Conservation (phyloP, 2,329 filamentous ascomycete genomes). For the Pseudogymnoascus verrucosus region DNA sequence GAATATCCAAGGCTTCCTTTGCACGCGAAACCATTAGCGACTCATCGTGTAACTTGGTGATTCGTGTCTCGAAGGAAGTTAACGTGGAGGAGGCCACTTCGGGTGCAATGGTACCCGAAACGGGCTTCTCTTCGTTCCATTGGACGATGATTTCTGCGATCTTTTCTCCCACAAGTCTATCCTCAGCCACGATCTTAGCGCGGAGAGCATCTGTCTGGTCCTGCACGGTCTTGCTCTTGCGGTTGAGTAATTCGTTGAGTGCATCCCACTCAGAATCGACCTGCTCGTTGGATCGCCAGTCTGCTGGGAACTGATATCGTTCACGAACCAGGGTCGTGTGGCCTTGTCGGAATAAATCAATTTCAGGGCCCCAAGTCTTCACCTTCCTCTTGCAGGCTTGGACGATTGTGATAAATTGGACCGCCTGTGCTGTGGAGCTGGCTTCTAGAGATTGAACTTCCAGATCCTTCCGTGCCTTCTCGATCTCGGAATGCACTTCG, state of each 20-base stretch:
- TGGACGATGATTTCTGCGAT: constrained; percentile 75
- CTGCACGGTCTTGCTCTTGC: constrained; percentile 91
- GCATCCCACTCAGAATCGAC: constrained; percentile 94
- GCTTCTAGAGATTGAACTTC: constrained; percentile 89
- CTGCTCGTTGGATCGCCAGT: constrained; percentile 95
- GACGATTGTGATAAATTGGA: constrained; percentile 96
- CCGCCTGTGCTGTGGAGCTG: constrained; percentile 90
- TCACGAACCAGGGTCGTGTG: constrained; percentile 87
- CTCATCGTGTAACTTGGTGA: constrained; percentile 78
- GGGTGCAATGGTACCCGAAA: constrained; percentile 87
- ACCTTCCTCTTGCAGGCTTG: constrained; percentile 94
- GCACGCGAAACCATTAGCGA: constrained; percentile 91
- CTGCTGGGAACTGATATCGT: constrained; percentile 83
- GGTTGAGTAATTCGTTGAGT: constrained; percentile 80
- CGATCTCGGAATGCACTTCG: constrained; percentile 85
- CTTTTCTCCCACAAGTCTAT: constrained; percentile 82
- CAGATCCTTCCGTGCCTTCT: constrained; percentile 80
- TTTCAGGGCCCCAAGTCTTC: constrained; percentile 88
- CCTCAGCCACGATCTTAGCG: constrained; percentile 90
- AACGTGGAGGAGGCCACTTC: constrained; percentile 80
- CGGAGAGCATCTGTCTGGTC: constrained; percentile 93
- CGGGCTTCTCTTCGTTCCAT: constrained; percentile 96
- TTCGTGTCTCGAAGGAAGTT: constrained; percentile 71
- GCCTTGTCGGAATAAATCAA: constrained; percentile 91
- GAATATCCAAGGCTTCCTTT: constrained; percentile 90